Base-by-base conservation (phyloP, 202 grass and related monocot genomes). In the Bolboschoenoplectus hybrid region DNA sequence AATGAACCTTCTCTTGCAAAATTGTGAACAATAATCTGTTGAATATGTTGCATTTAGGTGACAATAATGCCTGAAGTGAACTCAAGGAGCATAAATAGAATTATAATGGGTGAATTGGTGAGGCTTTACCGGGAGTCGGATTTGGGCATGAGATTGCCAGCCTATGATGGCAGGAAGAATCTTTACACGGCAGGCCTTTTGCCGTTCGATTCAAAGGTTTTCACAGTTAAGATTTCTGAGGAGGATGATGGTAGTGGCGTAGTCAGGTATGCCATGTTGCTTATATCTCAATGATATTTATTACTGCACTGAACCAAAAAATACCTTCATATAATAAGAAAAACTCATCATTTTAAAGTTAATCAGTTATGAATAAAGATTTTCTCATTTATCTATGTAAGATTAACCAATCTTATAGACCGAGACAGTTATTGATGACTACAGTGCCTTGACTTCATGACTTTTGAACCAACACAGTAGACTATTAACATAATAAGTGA, bases 131-230 rank as follows among this genome's bases (percentile, higher is more conserved):
- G 94, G 61, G 75, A 84, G 10, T 93, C 92, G 9, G 94, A 97
- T 63, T 93, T 99, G 32, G 97, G 94, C 3, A 90, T 82, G 92
- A 89, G 92, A 56, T 91, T 99, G 19, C 97, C 97, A 9, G 97
- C 97, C 43, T 99, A 99, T 86, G 97, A 99, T 89, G 97, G 97
- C 67, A 91, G 97, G 87, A 97, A 94, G 85, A 97, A 89, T 63
- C 97, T 99, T 87, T 99, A 97, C 77, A 99, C 97, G 26, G 97
- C 97, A 6, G 97, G 97, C 11, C 75, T 85, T 0, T 80, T 99
- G 17, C 97, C 97, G 2, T 99, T 99, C 64, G 76, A 93, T 72
- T 87, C 97, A 10, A 93, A 93, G 77, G 94, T 93, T 88, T 99
- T 99, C 88, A 83, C 89, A 32, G 91, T 99, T 45, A 94, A 89